phyloP scores from a whole-genome alignment of 257 asterid species.

The Scutellaria minor region DNA sequence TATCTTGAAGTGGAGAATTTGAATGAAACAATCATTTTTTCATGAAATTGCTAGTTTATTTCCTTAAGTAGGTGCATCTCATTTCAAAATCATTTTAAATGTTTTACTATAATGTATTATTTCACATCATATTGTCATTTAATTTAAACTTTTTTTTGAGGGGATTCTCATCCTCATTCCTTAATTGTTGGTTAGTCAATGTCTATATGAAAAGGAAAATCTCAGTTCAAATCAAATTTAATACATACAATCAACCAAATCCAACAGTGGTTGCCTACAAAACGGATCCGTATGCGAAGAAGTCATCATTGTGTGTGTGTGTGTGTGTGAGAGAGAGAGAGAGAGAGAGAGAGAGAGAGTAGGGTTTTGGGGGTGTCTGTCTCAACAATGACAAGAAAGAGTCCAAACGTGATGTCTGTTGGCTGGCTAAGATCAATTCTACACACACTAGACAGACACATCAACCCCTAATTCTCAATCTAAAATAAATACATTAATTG shows the following conservation, averaged over 20 bases:
- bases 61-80: too few species aligned
- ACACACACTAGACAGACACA: slow-evolving; percentile 26
- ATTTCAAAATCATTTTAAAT: too few species aligned
- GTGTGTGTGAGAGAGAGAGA: background rate
- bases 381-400: slow-evolving; percentile 56
- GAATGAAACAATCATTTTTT: too few species aligned
- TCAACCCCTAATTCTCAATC: slow-evolving; percentile 33
- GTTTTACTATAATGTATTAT: too few species aligned
- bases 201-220: too few species aligned
- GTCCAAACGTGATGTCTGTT: slow-evolving; percentile 45
- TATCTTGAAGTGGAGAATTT: too few species aligned
- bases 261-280: background rate
- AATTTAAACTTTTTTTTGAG: too few species aligned
- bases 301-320: background rate
- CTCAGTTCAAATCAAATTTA: background rate
- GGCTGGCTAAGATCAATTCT: slow-evolving; percentile 15
- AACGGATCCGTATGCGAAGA: background rate
- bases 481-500: slow-evolving; percentile 28
- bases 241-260: too few species aligned
- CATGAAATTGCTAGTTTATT: too few species aligned
- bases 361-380: slow-evolving; percentile 37
- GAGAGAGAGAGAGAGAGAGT: background rate
- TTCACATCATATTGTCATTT: too few species aligned
- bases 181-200: too few species aligned
- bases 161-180: too few species aligned